These are phyloP conservation scores for Neonectria ditissima DNA, from an alignment of 2,329 filamentous ascomycete genomes.

Conservation along the genomic window DNA sequence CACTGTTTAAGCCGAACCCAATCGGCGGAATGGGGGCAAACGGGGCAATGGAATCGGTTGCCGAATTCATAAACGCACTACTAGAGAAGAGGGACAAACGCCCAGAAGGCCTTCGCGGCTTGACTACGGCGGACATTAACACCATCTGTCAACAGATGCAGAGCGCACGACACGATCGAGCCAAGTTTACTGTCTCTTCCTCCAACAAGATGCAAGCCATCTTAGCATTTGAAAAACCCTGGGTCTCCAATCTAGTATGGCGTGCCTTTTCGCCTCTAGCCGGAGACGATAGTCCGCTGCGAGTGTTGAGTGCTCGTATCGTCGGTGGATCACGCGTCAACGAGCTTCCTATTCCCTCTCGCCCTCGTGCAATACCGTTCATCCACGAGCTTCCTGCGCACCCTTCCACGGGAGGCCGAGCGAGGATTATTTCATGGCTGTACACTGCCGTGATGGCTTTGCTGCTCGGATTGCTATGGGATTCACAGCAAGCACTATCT, in stretches of 20 bases:
- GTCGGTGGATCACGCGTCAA: constrained; percentile 2
- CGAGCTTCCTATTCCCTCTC: not conserved
- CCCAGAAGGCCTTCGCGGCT: constrained; percentile 13
- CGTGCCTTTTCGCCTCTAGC: not conserved
- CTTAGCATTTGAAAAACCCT: constrained; percentile 7
- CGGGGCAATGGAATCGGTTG: constrained; percentile 43
- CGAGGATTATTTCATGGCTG: not conserved
- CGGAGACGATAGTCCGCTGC: not conserved
- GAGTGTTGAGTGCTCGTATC: not conserved
- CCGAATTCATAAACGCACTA: constrained; percentile 15
- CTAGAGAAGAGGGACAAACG: constrained; percentile 10
- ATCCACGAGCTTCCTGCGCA: constrained; percentile 1
- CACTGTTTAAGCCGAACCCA: constrained; percentile 38
- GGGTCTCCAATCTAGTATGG: not conserved
- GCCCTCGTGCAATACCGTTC: constrained; percentile 2
- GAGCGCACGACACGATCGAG: constrained; percentile 23
- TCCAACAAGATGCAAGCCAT: constrained; percentile 7
- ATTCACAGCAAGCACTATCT: too few species aligned
- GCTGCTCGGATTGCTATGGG: not conserved
- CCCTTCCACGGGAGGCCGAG: not conserved
- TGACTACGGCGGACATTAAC: constrained; percentile 11
- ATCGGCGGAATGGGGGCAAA: constrained; percentile 45
- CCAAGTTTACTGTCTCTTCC: not conserved
- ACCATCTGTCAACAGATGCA: constrained; percentile 36
- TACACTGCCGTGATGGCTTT: not conserved